Evolutionary conservation across 768 basidiomycete species (phyloP), one percentile per base, ranked within the genome.

Genomic region (Hemileccinum impolitum): DNA sequence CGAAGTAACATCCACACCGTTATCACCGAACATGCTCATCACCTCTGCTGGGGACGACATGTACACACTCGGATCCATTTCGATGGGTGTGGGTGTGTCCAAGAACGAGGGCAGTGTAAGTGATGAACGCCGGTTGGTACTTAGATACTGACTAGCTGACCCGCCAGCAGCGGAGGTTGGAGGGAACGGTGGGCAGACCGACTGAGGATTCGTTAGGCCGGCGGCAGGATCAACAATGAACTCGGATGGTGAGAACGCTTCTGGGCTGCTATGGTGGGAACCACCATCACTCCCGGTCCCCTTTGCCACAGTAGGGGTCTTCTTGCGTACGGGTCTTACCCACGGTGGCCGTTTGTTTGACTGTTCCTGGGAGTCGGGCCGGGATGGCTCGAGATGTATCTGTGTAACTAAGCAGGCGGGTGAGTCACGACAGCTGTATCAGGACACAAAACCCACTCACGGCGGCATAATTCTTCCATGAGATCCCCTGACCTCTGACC

Each of bases 401-500:
- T 89, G 85, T 3, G 90, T 91, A 59, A 87, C 85, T 88, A 58
- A 54, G 23, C 38, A 46, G 50, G 46, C 4, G 44, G 38, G 40
- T 62, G 11, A 56, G 61, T 25, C 45, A 47, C 39, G 26, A 44
- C 39, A 26, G 25, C 42, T 19, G 21, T 18, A 42, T 31, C 35
- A 39, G 26, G 25, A 21, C 8, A 26, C 15, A 18, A 47, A 36
- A 52, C 45, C n/a, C 14, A 73, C 73, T 67, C 54, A 86, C 91
- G 69, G 65, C 93, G 82, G 71, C 94, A 95, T 66, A 94, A 94
- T 66, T 95, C 94, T 63, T 95, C 93, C 79, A 96, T 87, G 37
- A 95, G 77, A 68, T 95, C 94, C 25, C 92, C 91, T 39, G 88
- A 91, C 44, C 94, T 75, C 37, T 92, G 79, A 2, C 93, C 93